Percentiles rank a stretch among this genome's conserved stretches.
phyloP scores from a whole-genome alignment of 495 filamentous ascomycete species.

The Lasiosphaeria miniovina region DNA sequence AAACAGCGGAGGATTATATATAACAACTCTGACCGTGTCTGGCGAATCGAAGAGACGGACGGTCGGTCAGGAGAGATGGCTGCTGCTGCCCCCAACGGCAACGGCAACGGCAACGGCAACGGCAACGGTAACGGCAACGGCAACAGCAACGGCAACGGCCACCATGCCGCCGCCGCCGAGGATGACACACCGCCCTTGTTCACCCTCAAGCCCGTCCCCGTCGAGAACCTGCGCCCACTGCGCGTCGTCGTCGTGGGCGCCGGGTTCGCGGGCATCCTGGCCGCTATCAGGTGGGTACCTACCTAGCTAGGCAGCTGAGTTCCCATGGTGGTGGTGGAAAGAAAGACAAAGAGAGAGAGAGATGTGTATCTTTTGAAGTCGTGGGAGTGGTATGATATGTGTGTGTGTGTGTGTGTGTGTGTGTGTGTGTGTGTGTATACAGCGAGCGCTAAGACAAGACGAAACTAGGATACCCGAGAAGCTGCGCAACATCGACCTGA shows the following conservation, averaged over 20 bases:
- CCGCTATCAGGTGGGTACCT: conserved; percentile 31
- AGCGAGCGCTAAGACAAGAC: conserved; percentile 16
- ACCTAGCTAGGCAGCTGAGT: neutral
- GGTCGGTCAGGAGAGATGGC: too few species aligned
- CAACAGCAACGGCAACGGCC: conserved; percentile 1
- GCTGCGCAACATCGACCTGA: conserved; percentile 40
- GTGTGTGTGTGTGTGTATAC: neutral
- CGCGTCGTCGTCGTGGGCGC: conserved; percentile 49
- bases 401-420: too few species aligned
- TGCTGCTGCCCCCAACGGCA: neutral
- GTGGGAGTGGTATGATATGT: too few species aligned
- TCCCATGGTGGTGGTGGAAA: too few species aligned
- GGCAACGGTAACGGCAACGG: neutral
- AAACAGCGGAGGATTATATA: too few species aligned
- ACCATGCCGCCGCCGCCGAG: neutral
- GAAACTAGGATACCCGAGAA: conserved; percentile 40
- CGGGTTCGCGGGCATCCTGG: conserved; percentile 49
- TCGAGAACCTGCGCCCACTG: conserved; percentile 46
- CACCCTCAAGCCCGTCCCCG: conserved; percentile 36
- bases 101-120: conserved; percentile 5
- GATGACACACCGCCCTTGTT: conserved; percentile 13
- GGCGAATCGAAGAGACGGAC: neutral
- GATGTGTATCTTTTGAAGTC: too few species aligned
- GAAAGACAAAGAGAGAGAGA: too few species aligned
- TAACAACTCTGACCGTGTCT: too few species aligned